Evolutionary conservation across 306 rosid genomes (phyloP).

Genomic region (Crataegus laevigata): DNA sequence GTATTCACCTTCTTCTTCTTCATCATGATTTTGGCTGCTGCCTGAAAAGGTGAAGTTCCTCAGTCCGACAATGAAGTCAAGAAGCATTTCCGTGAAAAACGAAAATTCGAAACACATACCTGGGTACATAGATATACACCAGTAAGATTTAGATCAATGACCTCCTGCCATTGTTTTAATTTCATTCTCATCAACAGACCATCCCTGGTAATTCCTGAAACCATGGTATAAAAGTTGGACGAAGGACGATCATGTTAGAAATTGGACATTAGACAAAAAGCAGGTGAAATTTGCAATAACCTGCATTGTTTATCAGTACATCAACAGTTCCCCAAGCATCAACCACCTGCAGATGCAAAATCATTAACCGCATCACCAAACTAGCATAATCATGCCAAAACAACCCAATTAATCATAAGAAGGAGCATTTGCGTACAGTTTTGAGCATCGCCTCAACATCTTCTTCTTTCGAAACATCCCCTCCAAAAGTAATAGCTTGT

Average conservation of each 20-base stretch:
- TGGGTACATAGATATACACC: constrained; percentile 87
- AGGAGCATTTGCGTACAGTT: constrained; percentile 47
- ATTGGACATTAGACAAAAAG: not conserved
- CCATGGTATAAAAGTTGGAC: constrained; percentile 12
- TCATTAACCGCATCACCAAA: constrained; percentile 25
- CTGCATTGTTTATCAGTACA: constrained; percentile 83
- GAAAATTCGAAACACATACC: constrained; percentile 31
- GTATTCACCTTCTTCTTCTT: constrained; percentile 75
- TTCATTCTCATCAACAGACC: constrained; percentile 96
- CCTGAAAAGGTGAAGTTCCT: constrained; percentile 39
- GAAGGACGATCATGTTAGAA: not conserved
- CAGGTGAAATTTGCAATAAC: constrained; percentile 27
- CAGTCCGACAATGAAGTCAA: constrained; percentile 14
- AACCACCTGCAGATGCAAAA: constrained; percentile 52
- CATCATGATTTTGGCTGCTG: constrained; percentile 93
- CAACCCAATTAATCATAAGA: constrained; percentile 5
- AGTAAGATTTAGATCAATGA: constrained; percentile 90
- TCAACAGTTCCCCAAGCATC: constrained; percentile 99
- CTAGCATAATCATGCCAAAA: constrained; percentile 11
- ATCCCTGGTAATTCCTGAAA: constrained; percentile 86
- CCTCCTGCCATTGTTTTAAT: constrained; percentile 88
- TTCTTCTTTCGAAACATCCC: constrained; percentile 85
- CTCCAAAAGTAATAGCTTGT: constrained; percentile 77
- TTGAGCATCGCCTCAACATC: constrained; percentile 84
- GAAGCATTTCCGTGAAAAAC: constrained; percentile 5